Base-by-base conservation (phyloP, 2,329 filamentous ascomycete genomes). In the Hypoxylon sp. region DNA sequence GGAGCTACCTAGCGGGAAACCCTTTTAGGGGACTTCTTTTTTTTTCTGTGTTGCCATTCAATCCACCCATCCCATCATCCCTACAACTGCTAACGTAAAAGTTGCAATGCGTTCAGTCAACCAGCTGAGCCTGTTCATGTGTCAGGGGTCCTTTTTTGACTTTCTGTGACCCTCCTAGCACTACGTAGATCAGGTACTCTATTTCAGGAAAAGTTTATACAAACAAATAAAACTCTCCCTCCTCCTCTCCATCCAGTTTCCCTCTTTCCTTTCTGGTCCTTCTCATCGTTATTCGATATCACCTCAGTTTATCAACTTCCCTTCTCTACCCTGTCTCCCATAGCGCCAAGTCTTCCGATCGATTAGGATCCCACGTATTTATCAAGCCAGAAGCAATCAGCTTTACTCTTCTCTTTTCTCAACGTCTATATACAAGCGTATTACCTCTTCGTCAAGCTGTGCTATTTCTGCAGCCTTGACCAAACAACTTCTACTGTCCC, bases 171-270 rank as follows among this genome's bases (percentile, higher is more conserved):
- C 33, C 35, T 60, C 55, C 55, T 42, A 22, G 33, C 50, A 59
- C 59, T 51, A 58, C 42, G 33, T 57, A 48, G 35, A 64, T 64
- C 57, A 54, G 8, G 59, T 53, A 51, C 65, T 70, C 60, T 70
- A 64, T 59, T 70, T 70, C n/a, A 57, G 64, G 60, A 70, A 70
- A 52, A 58, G 24, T 59, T 31, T 47, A 64, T 47, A 64, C 46
- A 57, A 35, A 14, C 54, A 61, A 63, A 71, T 71, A 71, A 68
- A 68, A 71, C 58, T 62, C 59, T 51, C 48, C 26, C 39, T 50
- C 50, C 35, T 62, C 17, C 42, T 57, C 57, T 53, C 48, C 52
- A 19, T 53, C 44, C 33, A 10, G 22, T 65, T 58, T 58, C 39
- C 54, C 26, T 44, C 50, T 59, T 63, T 57, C 53, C 37, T 58